Conservation (phyloP, 2,329 filamentous ascomycete genomes). For the Blastomyces parvus region DNA sequence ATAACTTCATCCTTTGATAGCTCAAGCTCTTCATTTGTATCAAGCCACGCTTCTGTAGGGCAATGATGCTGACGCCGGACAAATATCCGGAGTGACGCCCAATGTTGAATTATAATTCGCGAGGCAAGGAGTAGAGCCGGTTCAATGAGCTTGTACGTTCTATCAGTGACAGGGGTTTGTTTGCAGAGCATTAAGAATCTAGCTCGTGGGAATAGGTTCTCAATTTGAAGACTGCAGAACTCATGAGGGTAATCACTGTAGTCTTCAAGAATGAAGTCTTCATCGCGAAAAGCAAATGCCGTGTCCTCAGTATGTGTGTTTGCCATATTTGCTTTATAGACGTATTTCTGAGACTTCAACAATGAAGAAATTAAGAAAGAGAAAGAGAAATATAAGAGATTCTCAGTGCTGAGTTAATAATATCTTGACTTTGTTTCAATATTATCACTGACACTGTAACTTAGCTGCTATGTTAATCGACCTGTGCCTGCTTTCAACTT, state of each 20-base stretch:
- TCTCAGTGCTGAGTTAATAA: no score
- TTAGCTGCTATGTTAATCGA: no score
- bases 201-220: constrained; percentile 1
- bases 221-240: not conserved
- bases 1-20: not conserved
- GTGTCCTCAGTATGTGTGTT: not conserved
- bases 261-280: not conserved
- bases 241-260: not conserved
- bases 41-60: constrained; percentile 9
- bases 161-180: not conserved
- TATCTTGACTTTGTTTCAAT: no score
- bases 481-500: no score
- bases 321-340: not conserved
- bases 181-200: not conserved
- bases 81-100: constrained; percentile 8
- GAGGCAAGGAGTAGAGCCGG: not conserved
- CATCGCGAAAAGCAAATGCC: not conserved
- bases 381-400: no score
- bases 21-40: constrained; percentile 8
- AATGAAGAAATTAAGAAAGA: no score
- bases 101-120: constrained; percentile 8
- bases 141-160: constrained; percentile 4
- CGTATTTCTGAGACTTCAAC: no score
- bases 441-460: no score
- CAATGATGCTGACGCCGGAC: constrained; percentile 4